Conservation (phyloP, 2,329 filamentous ascomycete species). For the Tolypocladium capitatum region DNA sequence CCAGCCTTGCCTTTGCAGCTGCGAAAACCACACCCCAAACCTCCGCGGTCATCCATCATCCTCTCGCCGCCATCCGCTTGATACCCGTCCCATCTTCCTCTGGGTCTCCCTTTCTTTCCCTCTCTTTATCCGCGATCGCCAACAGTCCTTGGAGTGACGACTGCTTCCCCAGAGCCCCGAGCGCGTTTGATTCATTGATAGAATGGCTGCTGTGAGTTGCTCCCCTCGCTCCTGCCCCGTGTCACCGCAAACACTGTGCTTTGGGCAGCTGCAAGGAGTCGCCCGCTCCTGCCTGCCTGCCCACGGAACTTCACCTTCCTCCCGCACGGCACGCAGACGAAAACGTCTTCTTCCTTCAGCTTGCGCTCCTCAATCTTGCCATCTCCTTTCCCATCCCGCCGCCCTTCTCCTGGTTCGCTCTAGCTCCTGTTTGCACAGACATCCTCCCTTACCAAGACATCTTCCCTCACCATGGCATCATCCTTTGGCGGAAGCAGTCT, state of each 20-base stretch:
- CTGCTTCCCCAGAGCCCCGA: slow-evolving; percentile 3
- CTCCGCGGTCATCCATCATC: slow-evolving; percentile 14
- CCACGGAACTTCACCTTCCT: not conserved
- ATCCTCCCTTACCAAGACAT: not conserved
- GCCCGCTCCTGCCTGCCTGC: not conserved
- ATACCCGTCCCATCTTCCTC: slow-evolving; percentile 16
- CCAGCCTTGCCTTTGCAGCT: slow-evolving; percentile 17
- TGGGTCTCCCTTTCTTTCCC: slow-evolving; percentile 7
- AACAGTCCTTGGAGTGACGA: slow-evolving; percentile 1
- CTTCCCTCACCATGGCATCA: slow-evolving; percentile 1
- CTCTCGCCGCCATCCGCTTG: slow-evolving; percentile 15
- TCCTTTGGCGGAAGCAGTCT: not conserved
- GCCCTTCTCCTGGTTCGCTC: not conserved
- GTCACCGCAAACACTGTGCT: not conserved
- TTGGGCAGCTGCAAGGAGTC: slow-evolving; percentile 4
- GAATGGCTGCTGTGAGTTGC: slow-evolving; percentile 30
- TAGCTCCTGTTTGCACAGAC: not conserved
- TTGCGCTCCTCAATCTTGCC: not conserved
- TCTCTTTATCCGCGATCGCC: not conserved
- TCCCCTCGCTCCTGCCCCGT: slow-evolving; percentile 4
- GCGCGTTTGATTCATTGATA: slow-evolving; percentile 18
- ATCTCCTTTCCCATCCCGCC: not conserved
- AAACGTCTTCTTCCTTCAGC: not conserved
- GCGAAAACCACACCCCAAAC: slow-evolving; percentile 18
- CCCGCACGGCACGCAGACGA: not conserved